phyloP scores from a whole-genome alignment of 192 early-diverging fungal species.

The Coemansia sp. region DNA sequence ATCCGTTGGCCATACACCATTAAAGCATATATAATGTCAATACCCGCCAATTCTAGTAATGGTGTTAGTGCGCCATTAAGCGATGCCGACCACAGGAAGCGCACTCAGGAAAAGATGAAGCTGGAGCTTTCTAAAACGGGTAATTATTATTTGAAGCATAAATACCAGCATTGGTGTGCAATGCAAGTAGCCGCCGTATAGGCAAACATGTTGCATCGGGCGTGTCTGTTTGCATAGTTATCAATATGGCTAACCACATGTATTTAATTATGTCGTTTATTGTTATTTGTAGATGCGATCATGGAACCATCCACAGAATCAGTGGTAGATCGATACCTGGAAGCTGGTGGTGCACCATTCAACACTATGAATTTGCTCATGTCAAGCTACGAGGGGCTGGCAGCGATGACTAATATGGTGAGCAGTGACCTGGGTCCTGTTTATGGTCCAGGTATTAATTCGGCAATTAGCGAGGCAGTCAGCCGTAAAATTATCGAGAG shows the following conservation, averaged over 20 bases:
- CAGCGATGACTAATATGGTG: conserved; percentile 46
- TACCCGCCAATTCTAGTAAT: conserved; percentile 6
- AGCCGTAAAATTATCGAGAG: conserved; percentile 60
- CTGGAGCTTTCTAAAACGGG: conserved; percentile 35
- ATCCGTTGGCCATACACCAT: background rate
- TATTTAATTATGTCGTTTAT: conserved; percentile 1
- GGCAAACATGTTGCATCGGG: background rate
- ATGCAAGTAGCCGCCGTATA: background rate
- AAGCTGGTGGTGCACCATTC: conserved; percentile 49
- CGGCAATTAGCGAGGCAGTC: conserved; percentile 45
- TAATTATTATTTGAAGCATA: conserved; percentile 28
- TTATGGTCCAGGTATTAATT: conserved; percentile 5
- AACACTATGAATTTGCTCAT: conserved; percentile 43
- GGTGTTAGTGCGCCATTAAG: conserved; percentile 5
- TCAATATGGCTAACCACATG: background rate
- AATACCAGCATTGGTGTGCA: background rate
- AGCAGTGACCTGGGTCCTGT: conserved; percentile 15
- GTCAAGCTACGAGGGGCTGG: conserved; percentile 46
- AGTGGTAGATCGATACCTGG: conserved; percentile 41
- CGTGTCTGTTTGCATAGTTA: background rate
- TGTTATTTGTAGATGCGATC: conserved; percentile 46
- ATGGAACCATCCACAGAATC: conserved; percentile 44
- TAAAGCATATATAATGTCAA: conserved; percentile 1
- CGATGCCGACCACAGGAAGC: conserved; percentile 32
- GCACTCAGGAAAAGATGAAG: conserved; percentile 37